Base-by-base conservation (phyloP, 2,329 filamentous ascomycete genomes). In the Trichoderma koningiopsis region DNA sequence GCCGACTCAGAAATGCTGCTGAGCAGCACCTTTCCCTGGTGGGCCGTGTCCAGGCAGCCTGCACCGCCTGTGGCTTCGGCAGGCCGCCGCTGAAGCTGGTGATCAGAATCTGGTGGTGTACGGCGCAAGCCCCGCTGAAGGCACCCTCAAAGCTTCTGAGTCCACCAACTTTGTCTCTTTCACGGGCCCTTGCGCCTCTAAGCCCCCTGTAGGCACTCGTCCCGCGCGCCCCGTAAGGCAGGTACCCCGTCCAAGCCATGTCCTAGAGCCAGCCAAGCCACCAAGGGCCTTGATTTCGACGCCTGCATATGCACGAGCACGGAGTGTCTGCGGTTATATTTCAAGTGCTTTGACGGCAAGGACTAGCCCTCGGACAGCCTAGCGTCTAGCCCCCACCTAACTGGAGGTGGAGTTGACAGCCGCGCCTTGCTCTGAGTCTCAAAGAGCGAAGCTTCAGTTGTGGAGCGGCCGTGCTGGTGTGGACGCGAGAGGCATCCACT, bases 191-290 rank as follows among this genome's bases (percentile, higher is more conserved):
- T 68, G 57, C 57, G 65, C 57, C 57, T 61, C 65, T 22, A 24
- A n/a, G 56, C 43, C 57, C 57, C 65, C 65, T 61, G 57, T 24
- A 68, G 43, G 43, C 47, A 55, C 56, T 60, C 65, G 65, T 63
- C 60, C 67, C 67, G 67, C 60, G 58, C 60, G 67, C 67, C 67
- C 67, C 67, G 67, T 69, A 69, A 69, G 67, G 67, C 67, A 69
- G 67, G 67, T 69, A 69, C 67, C 59, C 63, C 53, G 53, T 57
- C 59, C 31, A 61, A 24, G 58, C 40, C 58, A 33, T 61, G 40
- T 61, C 40, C 37, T 47, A 8, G 27, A 49, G 40, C 58, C 35
- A 27, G 22, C 62, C 62, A 65, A 47, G 62, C 63, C 63, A 66
- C 63, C 56, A 33, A 40, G 29, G 27, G 53, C 63, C 63, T 49